phyloP scores from a whole-genome alignment of 2,329 filamentous ascomycete genomes.

The Trichoderma oligosporum region DNA sequence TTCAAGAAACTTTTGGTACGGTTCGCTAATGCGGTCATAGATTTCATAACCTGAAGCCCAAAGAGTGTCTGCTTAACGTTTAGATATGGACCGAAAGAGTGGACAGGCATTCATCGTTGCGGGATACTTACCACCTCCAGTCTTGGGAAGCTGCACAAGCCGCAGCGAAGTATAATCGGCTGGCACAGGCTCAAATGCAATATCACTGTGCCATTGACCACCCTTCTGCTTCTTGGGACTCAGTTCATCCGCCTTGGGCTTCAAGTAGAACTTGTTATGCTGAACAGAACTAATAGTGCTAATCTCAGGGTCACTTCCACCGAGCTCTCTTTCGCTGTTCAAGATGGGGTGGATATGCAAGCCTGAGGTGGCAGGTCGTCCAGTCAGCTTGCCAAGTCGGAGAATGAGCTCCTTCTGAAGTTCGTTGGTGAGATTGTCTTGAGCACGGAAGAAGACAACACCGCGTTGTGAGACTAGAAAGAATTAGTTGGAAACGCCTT shows the following conservation, averaged over 20 bases:
- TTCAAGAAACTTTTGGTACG: slow-evolving; percentile 57
- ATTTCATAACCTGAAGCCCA: slow-evolving; percentile 66
- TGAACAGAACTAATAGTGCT: slow-evolving; percentile 60
- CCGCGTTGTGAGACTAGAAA: slow-evolving; percentile 60
- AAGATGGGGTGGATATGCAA: slow-evolving; percentile 59
- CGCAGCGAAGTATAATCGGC: slow-evolving; percentile 59
- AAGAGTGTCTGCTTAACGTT: slow-evolving; percentile 48
- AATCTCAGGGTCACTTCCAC: slow-evolving; percentile 56
- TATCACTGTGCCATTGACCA: slow-evolving; percentile 59
- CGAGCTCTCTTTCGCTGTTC: slow-evolving; percentile 51
- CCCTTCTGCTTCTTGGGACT: slow-evolving; percentile 43
- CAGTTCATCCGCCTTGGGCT: slow-evolving; percentile 4
- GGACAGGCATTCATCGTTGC: not conserved
- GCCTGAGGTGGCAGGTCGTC: slow-evolving; percentile 52
- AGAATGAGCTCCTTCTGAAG: slow-evolving; percentile 64
- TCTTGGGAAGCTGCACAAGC: slow-evolving; percentile 51
- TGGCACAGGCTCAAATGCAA: slow-evolving; percentile 61
- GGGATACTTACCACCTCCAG: slow-evolving; percentile 46
- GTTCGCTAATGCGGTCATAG: slow-evolving; percentile 58
- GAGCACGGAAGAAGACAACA: slow-evolving; percentile 66
- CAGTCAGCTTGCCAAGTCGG: slow-evolving; percentile 54
- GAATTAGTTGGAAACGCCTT: not conserved
- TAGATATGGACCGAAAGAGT: not conserved
- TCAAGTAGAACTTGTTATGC: slow-evolving; percentile 47
- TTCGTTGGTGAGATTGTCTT: slow-evolving; percentile 57